Conservation (phyloP, 768 basidiomycete species). For the Dacryopinax spathularia region DNA sequence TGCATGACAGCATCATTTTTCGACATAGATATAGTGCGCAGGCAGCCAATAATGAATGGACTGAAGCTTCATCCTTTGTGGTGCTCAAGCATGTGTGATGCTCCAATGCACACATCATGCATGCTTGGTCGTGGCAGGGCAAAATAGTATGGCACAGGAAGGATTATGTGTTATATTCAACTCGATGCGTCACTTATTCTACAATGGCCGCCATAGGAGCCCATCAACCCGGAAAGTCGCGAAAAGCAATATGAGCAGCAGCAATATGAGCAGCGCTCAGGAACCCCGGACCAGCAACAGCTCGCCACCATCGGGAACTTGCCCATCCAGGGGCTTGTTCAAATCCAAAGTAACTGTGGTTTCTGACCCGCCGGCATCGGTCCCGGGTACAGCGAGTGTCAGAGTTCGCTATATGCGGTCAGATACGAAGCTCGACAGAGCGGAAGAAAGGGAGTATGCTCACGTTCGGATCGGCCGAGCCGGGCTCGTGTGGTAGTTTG, state of each 20-base stretch:
- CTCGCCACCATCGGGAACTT: background rate
- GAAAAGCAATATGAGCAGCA: background rate
- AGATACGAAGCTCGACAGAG: background rate
- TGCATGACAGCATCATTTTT: background rate
- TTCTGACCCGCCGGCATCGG: background rate
- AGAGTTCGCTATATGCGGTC: background rate
- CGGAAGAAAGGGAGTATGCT: background rate
- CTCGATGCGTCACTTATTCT: too few species aligned
- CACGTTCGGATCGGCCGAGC: background rate
- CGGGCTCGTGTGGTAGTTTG: slow-evolving; percentile 1
- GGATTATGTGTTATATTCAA: background rate
- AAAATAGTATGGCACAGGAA: background rate
- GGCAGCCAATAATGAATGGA: too few species aligned
- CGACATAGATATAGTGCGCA: background rate
- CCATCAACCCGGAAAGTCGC: background rate
- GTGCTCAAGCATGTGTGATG: too few species aligned
- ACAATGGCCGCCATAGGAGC: too few species aligned
- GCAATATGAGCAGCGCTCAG: background rate
- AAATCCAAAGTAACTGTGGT: background rate
- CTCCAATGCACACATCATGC: too few species aligned
- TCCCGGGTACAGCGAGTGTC: background rate
- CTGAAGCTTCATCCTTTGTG: too few species aligned
- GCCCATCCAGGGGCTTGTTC: background rate
- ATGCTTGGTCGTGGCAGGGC: too few species aligned
- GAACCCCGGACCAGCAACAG: background rate